Evolutionary conservation across 78 protist species (phyloP).

Genomic region (Cavenderia fasciculata): DNA sequence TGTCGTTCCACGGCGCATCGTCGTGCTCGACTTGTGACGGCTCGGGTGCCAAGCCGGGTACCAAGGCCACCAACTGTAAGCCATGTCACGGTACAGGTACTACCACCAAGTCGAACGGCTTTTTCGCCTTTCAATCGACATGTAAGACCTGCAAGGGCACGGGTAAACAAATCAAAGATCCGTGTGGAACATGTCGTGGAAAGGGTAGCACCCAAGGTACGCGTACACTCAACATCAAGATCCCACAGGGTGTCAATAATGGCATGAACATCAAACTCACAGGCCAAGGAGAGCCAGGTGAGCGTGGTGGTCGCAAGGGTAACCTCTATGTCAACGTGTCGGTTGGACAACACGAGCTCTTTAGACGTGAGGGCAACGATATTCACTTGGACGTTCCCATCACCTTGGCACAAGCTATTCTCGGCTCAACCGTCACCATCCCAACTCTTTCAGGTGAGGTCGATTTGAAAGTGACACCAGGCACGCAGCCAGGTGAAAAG

Average conservation of each 20-base stretch:
- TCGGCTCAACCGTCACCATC: slow-evolving; percentile 78
- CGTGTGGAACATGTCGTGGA: slow-evolving; percentile 62
- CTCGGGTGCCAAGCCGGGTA: slow-evolving; percentile 70
- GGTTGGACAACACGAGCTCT: slow-evolving; percentile 75
- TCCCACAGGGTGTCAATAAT: slow-evolving; percentile 83
- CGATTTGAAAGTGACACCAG: slow-evolving; percentile 76
- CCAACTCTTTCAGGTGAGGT: slow-evolving; percentile 86
- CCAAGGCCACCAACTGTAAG: slow-evolving; percentile 22
- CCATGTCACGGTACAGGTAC: slow-evolving; percentile 48
- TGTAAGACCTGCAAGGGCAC: slow-evolving; percentile 83
- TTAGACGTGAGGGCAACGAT: slow-evolving; percentile 83
- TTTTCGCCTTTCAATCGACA: slow-evolving; percentile 51
- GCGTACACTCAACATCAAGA: slow-evolving; percentile 29
- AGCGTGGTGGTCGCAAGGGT: slow-evolving; percentile 60
- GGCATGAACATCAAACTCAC: slow-evolving; percentile 69
- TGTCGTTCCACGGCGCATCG: slow-evolving; percentile 38
- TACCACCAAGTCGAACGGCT: slow-evolving; percentile 42
- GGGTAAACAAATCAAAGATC: slow-evolving; percentile 73
- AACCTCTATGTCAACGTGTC: slow-evolving; percentile 70
- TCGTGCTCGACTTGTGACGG: slow-evolving; percentile 83
- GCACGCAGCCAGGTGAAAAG: slow-evolving; percentile 88
- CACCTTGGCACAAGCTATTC: slow-evolving; percentile 82
- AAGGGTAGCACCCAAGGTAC: slow-evolving; percentile 53
- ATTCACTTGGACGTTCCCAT: slow-evolving; percentile 85
- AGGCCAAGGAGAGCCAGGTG: slow-evolving; percentile 86